Evolutionary conservation across 1,284 basidiomycete genomes (phyloP).

Genomic region (Ustilago hordei): DNA sequence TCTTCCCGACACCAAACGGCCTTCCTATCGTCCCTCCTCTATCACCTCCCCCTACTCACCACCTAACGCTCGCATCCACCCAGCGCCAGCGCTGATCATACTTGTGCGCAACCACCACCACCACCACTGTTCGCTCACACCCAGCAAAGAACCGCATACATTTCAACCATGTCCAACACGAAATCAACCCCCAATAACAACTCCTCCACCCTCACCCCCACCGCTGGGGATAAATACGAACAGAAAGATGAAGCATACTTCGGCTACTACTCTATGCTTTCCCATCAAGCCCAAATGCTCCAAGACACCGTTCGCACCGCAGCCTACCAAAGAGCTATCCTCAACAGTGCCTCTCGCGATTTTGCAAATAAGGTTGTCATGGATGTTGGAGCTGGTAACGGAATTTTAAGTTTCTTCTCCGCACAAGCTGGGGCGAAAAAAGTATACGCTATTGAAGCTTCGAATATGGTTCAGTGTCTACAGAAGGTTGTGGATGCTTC

Average conservation of each 20-base stretch:
- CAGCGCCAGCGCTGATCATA: background rate
- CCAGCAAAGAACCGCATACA: background rate
- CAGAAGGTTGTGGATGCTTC: slow-evolving; percentile 67
- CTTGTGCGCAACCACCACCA: background rate
- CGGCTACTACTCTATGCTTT: slow-evolving; percentile 64
- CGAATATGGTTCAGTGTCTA: slow-evolving; percentile 72
- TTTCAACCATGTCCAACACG: background rate
- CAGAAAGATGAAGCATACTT: slow-evolving; percentile 66
- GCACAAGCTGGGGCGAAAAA: slow-evolving; percentile 72
- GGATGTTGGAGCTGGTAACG: slow-evolving; percentile 73
- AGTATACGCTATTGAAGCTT: slow-evolving; percentile 73
- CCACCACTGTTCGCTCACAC: background rate
- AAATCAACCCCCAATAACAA: background rate
- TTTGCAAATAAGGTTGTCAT: slow-evolving; percentile 60
- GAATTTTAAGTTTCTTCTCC: slow-evolving; percentile 72
- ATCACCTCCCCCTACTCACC: background rate
- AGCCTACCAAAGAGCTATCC: slow-evolving; percentile 63
- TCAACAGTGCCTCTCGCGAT: slow-evolving; percentile 43
- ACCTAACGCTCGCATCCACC: background rate
- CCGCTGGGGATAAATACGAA: slow-evolving; percentile 47
- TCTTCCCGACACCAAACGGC: background rate
- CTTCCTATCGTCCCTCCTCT: background rate
- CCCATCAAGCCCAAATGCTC: slow-evolving; percentile 67
- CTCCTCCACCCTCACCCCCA: background rate
- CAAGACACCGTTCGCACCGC: slow-evolving; percentile 64